Percentiles rank a stretch among this genome's conserved stretches.
Evolutionary conservation across 2,329 filamentous ascomycete species (phyloP).

Genomic region (Trichoderma koningiopsis): DNA sequence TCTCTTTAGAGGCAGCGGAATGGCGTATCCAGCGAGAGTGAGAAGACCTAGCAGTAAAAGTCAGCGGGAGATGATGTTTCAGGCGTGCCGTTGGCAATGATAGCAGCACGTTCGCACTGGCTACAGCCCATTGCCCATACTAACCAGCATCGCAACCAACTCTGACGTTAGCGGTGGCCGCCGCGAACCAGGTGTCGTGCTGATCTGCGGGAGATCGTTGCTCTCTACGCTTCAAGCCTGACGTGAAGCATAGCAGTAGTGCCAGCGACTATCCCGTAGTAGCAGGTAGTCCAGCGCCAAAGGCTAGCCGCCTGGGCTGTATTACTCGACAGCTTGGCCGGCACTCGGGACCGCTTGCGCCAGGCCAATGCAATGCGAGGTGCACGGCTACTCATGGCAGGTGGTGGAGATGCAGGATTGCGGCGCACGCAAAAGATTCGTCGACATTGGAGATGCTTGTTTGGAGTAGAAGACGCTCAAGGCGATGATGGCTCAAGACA

Average conservation of each 20-base stretch:
- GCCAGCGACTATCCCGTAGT: not conserved
- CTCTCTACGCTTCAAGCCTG: not conserved
- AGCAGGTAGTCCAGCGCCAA: not conserved
- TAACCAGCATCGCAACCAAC: not conserved
- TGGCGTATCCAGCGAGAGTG: not conserved
- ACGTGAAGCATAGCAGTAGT: not conserved
- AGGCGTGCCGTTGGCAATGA: not conserved
- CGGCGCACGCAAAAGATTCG: not conserved
- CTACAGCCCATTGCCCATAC: not conserved
- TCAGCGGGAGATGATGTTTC: conserved; percentile 11
- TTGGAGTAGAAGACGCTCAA: not conserved
- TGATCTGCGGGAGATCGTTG: conserved; percentile 9
- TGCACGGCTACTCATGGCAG: not conserved
- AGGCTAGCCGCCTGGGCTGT: not conserved
- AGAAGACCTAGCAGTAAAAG: not conserved
- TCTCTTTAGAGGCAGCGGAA: not conserved
- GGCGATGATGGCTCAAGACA: not conserved
- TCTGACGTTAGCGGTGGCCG: conserved; percentile 5
- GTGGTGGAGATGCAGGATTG: not conserved
- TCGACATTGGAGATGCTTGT: not conserved
- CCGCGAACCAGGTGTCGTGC: conserved; percentile 11
- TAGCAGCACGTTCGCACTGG: not conserved
- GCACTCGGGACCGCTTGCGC: not conserved
- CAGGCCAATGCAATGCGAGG: not conserved
- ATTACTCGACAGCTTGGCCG: not conserved